Conservation (phyloP, 1,139 yeast species). For the Geotrichum klebahnii region DNA sequence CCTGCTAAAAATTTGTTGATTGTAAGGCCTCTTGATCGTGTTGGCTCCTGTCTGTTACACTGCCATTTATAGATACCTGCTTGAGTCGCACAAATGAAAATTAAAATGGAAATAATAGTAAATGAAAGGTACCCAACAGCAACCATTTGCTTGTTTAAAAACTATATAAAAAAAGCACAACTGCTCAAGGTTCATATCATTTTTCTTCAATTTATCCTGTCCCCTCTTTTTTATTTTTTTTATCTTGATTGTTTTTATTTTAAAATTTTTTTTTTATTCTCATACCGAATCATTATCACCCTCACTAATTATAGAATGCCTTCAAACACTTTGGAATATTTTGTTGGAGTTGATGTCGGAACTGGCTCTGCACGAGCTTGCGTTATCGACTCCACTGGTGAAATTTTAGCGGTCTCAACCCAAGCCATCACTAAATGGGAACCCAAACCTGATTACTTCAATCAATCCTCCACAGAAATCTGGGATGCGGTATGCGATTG, state of each 20-base stretch:
- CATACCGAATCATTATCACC: too few relatives aligned
- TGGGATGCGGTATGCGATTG: conserved; percentile 87
- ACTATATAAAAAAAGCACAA: too few relatives aligned
- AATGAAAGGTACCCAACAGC: too few relatives aligned
- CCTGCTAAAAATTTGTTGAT: too few relatives aligned
- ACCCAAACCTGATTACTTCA: conserved; percentile 50
- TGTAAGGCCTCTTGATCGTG: too few relatives aligned
- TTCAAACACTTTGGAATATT: conserved; percentile 41
- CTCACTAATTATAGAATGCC: neutral
- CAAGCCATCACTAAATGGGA: conserved; percentile 64
- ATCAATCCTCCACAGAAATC: conserved; percentile 84
- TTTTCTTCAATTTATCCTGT: too few relatives aligned
- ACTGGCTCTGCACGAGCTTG: conserved; percentile 97
- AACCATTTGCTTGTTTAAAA: too few relatives aligned
- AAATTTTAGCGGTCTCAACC: conserved; percentile 75
- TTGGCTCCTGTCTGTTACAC: too few relatives aligned
- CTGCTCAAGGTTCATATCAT: too few relatives aligned
- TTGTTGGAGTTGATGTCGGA: conserved; percentile 94
- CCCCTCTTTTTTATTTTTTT: neutral
- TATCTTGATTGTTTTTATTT: neutral
- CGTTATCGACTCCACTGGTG: conserved; percentile 76
- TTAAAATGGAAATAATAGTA: too few relatives aligned
- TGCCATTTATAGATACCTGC: too few relatives aligned
- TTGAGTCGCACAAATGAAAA: too few relatives aligned
- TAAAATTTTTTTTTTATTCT: neutral